phyloP scores from a whole-genome alignment of 768 basidiomycete species.

The Leccinum pellstonianum region DNA sequence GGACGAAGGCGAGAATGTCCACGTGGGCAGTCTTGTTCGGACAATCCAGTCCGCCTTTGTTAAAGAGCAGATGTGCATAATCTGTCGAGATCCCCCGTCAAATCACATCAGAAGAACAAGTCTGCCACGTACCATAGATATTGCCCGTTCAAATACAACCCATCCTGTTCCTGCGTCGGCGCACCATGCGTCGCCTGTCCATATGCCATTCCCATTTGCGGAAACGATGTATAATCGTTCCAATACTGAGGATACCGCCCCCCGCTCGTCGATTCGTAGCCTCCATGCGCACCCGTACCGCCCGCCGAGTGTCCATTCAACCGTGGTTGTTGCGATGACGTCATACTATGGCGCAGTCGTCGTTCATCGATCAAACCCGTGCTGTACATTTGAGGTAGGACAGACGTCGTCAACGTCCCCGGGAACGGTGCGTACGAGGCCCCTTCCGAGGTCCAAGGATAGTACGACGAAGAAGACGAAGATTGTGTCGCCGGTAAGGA shows the following conservation, averaged over 20 bases:
- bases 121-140: conserved; percentile 31
- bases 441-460: conserved; percentile 45
- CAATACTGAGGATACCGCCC: conserved; percentile 52
- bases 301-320: conserved; percentile 14
- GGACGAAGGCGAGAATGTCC: background rate
- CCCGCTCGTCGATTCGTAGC: conserved; percentile 22
- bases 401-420: conserved; percentile 63
- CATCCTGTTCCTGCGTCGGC: conserved; percentile 19
- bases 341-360: conserved; percentile 20
- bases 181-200: conserved; percentile 12
- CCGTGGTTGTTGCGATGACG: conserved; percentile 21
- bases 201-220: conserved; percentile 47
- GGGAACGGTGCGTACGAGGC: conserved; percentile 37
- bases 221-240: conserved; percentile 54
- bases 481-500: conserved; percentile 18
- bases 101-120: background rate
- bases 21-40: background rate
- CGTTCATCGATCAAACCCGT: conserved; percentile 64
- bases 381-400: conserved; percentile 73
- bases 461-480: conserved; percentile 35
- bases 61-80: background rate
- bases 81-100: conserved; percentile 12
- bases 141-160: conserved; percentile 24
- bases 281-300: conserved; percentile 11
- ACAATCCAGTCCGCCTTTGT: background rate